Evolutionary conservation across 768 basidiomycete species (phyloP), one percentile per base, ranked within the genome.

Genomic region (Boletus rubescentipes): DNA sequence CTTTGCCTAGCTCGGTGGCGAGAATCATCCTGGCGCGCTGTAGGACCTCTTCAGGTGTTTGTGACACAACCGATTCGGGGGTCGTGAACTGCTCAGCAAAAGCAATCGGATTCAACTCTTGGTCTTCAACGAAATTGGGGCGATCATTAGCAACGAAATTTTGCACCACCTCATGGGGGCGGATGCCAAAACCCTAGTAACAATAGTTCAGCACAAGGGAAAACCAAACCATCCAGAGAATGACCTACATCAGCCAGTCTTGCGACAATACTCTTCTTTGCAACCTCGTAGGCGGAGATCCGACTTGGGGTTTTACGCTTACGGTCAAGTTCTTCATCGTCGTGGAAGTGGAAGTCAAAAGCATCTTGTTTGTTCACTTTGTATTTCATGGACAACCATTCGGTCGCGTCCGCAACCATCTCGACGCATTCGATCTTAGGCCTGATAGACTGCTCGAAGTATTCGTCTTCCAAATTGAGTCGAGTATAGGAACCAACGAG

Each of bases 311-410:
- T 81, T 73, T 94, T 95, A 53, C 80, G 83, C 64, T 85, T 91
- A 67, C 80, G 82, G 14, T 75, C 72, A 16, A 64, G 70, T 15
- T 75, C 73, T 47, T 85, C 85, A 51, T 87, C 86, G 54, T 89
- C 88, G 55, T 87, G 84, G 64, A 87, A 89, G 32, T 78, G 83
- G 52, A 91, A 77, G 36, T 85, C 83, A 39, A 75, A 68, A 11
- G 78, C 76, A 51, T 81, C 81, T 61, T 83, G 79, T 67, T 88
- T 85, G 68, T 81, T 81, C 57, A 84, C 81, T 63, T 89, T 87
- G 73, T 92, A 91, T 69, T 88, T 90, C 80, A 93, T 82, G 21
- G 81, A 74, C 44, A 99, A 68, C 93, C 93, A 99, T 65, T 95
- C 95, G 0, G 89, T 87, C 10, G 89, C 83, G 62, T 99, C 97